Percentiles rank a stretch among this genome's conserved stretches.
Evolutionary conservation across 106 monocot species (phyloP).

Genomic region (Dendrobium nobile): DNA sequence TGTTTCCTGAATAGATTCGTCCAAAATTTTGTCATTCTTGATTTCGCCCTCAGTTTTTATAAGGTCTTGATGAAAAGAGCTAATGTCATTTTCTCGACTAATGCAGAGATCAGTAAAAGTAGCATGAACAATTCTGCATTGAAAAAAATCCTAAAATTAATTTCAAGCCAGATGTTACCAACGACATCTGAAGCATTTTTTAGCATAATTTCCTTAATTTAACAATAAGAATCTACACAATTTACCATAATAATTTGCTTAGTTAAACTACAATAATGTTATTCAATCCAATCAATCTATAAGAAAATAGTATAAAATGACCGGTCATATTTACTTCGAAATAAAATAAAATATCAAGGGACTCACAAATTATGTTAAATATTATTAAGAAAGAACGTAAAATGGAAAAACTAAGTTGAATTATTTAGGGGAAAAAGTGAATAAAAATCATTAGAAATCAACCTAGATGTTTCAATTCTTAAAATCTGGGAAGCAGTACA

Average conservation of each 20-base stretch:
- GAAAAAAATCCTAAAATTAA: constrained; percentile 3
- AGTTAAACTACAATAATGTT: not conserved
- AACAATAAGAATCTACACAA: not conserved
- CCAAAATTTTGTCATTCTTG: not conserved
- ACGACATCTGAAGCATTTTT: not conserved
- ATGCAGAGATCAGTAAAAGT: constrained; percentile 37
- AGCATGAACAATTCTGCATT: constrained; percentile 56
- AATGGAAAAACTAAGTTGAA: no score
- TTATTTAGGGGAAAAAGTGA: no score
- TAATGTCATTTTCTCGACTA: constrained; percentile 6
- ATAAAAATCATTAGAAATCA: no score
- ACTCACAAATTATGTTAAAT: not conserved
- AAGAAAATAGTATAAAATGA: not conserved
- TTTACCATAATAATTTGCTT: not conserved
- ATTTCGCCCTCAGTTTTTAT: constrained; percentile 4
- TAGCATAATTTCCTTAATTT: constrained; percentile 1
- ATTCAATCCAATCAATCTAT: not conserved
- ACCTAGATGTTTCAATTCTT: no score
- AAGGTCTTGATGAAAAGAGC: constrained; percentile 10
- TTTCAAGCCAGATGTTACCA: not conserved
- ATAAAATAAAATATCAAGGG: not conserved
- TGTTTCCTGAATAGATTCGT: constrained; percentile 15
- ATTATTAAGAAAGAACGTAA: not conserved
- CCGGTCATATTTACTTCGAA: not conserved
- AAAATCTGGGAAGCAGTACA: not conserved